Conservation (phyloP, 805 yeast genomes). For the Groenewaldozyma tartarivorans region DNA sequence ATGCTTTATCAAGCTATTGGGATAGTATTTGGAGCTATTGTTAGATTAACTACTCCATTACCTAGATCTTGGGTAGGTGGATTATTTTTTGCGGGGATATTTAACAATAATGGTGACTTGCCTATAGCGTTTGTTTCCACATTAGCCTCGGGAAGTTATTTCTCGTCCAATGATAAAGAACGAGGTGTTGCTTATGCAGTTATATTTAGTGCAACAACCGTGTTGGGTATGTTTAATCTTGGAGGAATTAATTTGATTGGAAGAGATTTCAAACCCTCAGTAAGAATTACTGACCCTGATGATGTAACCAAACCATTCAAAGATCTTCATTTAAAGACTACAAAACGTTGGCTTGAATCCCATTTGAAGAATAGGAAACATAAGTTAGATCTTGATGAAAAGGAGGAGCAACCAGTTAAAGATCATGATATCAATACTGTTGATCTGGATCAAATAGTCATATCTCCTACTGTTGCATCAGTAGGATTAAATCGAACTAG, state of each 20-base stretch:
- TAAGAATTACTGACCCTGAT: constrained; percentile 3
- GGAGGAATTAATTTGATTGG: constrained; percentile 67
- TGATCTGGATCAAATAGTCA: not conserved
- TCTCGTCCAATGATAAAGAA: constrained; percentile 50
- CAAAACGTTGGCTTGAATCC: not conserved
- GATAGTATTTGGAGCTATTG: constrained; percentile 30
- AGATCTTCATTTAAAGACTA: not conserved
- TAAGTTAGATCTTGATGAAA: not conserved
- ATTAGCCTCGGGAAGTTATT: constrained; percentile 49
- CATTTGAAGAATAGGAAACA: not conserved
- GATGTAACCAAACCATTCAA: constrained; percentile 2
- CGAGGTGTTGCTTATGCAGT: constrained; percentile 80
- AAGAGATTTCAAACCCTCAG: constrained; percentile 45
- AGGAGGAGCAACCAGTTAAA: not conserved
- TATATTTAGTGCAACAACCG: constrained; percentile 61
- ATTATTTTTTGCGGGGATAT: constrained; percentile 55
- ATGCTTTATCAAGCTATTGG: constrained; percentile 39
- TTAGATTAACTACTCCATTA: constrained; percentile 41
- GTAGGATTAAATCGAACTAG: not conserved
- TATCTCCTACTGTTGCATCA: not conserved
- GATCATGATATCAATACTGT: not conserved
- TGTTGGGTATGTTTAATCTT: constrained; percentile 59
- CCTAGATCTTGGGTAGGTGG: constrained; percentile 78
- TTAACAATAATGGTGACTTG: constrained; percentile 73
- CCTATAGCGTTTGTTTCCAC: constrained; percentile 73